These are phyloP conservation scores for Graphiopsis chlorocephala DNA, from an alignment of 2,329 filamentous ascomycete species.

Conservation along the genomic window DNA sequence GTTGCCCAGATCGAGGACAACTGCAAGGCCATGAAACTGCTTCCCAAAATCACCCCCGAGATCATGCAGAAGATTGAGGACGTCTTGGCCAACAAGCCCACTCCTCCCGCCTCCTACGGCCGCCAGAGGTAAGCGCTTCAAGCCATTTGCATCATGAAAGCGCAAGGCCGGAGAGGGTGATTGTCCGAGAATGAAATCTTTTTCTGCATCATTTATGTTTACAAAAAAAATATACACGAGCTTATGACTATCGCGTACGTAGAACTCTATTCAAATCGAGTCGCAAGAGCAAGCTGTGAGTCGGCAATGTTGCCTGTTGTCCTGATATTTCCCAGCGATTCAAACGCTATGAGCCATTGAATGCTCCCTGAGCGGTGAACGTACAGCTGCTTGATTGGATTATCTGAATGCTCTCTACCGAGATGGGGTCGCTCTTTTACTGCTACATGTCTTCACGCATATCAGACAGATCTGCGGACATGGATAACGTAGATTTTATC, in stretches of 20 bases:
- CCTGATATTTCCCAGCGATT: too few species aligned
- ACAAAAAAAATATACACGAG: constrained; percentile 6
- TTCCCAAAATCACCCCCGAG: constrained; percentile 39
- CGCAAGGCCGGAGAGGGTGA: not conserved
- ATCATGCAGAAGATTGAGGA: constrained; percentile 45
- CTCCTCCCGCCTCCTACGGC: constrained; percentile 31
- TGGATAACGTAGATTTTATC: not conserved
- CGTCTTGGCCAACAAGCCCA: constrained; percentile 42
- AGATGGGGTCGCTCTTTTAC: too few species aligned
- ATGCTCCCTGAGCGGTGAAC: too few species aligned
- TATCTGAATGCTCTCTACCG: too few species aligned
- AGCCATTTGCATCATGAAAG: not conserved
- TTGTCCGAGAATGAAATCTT: not conserved
- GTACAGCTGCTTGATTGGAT: too few species aligned
- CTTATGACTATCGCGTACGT: not conserved
- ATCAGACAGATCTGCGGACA: not conserved
- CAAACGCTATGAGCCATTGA: too few species aligned
- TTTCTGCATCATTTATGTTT: not conserved
- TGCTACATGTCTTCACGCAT: too few species aligned
- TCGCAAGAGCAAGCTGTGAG: constrained; percentile 15
- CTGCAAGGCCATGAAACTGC: constrained; percentile 44
- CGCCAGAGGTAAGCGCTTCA: constrained; percentile 33
- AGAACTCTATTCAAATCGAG: constrained; percentile 15
- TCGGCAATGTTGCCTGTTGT: not conserved
- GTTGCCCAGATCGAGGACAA: constrained; percentile 49